Percentiles rank a stretch among this genome's conserved stretches.
phyloP scores from a whole-genome alignment of 2,329 filamentous ascomycete species.

The Epichloe festucae region DNA sequence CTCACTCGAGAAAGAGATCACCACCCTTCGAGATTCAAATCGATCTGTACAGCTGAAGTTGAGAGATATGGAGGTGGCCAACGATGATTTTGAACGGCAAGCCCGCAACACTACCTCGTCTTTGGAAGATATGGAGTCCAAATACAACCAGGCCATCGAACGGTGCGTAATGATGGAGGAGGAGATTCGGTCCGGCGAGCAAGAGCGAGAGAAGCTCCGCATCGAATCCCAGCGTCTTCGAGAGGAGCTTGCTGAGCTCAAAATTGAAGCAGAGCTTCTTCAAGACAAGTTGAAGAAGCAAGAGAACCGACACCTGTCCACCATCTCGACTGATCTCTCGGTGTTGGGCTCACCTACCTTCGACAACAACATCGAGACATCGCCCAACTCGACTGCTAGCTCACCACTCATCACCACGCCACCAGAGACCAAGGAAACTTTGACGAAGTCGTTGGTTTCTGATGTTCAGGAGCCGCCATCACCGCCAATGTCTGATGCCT shows the following conservation, averaged over 20 bases:
- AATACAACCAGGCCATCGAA: constrained; percentile 92
- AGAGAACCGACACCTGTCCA: constrained; percentile 42
- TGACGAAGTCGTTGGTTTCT: constrained; percentile 43
- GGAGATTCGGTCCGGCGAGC: constrained; percentile 80
- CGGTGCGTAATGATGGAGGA: constrained; percentile 87
- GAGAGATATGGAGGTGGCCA: constrained; percentile 91
- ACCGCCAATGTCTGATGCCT: constrained; percentile 82
- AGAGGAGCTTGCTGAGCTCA: constrained; percentile 84
- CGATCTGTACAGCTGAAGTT: constrained; percentile 70
- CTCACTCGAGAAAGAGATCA: constrained; percentile 88
- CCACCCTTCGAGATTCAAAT: constrained; percentile 72
- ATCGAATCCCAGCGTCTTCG: constrained; percentile 84
- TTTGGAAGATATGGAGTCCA: constrained; percentile 90
- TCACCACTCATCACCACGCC: constrained; percentile 86
- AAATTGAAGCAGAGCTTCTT: constrained; percentile 87
- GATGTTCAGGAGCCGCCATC: constrained; percentile 76
- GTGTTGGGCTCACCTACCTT: constrained; percentile 58
- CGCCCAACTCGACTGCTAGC: constrained; percentile 74
- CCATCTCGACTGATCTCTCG: constrained; percentile 49
- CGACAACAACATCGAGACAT: constrained; percentile 55
- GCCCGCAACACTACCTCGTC: constrained; percentile 92
- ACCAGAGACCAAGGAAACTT: constrained; percentile 54
- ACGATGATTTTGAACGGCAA: constrained; percentile 96
- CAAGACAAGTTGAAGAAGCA: constrained; percentile 83
- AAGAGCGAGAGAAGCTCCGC: constrained; percentile 76